These are phyloP conservation scores for Fusarium sulawesiense DNA, from an alignment of 2,329 filamentous ascomycete species.

Conservation along the genomic window DNA sequence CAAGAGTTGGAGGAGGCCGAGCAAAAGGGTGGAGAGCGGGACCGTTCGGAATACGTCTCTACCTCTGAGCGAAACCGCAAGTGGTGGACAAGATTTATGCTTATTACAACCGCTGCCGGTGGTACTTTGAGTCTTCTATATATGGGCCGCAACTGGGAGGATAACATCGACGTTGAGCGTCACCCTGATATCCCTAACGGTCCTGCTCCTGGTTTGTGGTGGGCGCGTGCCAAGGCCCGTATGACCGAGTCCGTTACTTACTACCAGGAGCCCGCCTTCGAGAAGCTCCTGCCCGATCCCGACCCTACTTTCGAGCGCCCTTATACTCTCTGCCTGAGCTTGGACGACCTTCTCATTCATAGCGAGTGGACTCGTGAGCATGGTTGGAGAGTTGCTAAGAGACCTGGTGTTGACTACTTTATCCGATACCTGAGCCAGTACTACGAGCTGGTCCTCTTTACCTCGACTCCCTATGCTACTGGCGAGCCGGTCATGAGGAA, in stretches of 20 bases:
- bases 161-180: conserved; percentile 76
- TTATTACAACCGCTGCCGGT: conserved; percentile 68
- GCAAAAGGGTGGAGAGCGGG: conserved; percentile 49
- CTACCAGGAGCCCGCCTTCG: conserved; percentile 95
- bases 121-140: conserved; percentile 73
- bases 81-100: conserved; percentile 79
- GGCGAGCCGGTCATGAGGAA: conserved; percentile 92
- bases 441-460: conserved; percentile 98
- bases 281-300: conserved; percentile 87
- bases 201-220: conserved; percentile 81
- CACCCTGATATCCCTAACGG: conserved; percentile 82
- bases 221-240: conserved; percentile 81
- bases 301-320: conserved; percentile 84
- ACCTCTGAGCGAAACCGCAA: conserved; percentile 87
- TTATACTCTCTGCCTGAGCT: conserved; percentile 90
- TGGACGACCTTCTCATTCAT: conserved; percentile 94
- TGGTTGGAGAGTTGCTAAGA: conserved; percentile 94
- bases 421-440: conserved; percentile 96
- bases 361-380: conserved; percentile 95
- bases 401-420: conserved; percentile 97
- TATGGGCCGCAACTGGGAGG: conserved; percentile 89
- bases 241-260: conserved; percentile 82
- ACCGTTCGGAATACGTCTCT: conserved; percentile 82
- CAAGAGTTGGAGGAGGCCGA: conserved; percentile 54
- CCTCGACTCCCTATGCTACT: conserved; percentile 83